Evolutionary conservation across 306 rosid genomes (phyloP), one percentile per base, ranked within the genome.

Genomic region (Astragalus membranaceus): DNA sequence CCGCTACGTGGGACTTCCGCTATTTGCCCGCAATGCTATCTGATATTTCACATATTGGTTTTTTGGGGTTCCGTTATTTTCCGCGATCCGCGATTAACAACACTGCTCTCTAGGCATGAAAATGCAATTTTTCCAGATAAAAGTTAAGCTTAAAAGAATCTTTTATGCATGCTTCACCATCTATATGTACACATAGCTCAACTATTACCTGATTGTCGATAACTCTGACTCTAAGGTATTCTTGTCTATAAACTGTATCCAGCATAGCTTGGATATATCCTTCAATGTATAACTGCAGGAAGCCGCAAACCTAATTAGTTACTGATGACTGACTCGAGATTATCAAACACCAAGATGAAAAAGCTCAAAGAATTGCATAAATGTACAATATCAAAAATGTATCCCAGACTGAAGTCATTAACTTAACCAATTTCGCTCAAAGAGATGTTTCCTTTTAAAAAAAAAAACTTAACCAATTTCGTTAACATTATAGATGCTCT

Each of bases 251-350:
- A 74, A 88, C 64, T 32, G 97, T 77, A 75, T 94, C 97, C 91
- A 90, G 82, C 98, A 90, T 90, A 64, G 97, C 98, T 87, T 94
- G 97, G 75, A 94, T 84, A 84, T 94, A 94, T 70, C 98, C 98
- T 90, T 94, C 98, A 78, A 94, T 84, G 61, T 90, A 94, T 60
- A 90, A 78, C 98, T 94, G 96, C 85, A 87, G 69, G 65, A 66
- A 61, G 49, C 36, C 67, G 80, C 79, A 81, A 35, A 72, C 74
- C 41, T 30, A 74, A 64, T 86, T 32, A 80, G 67, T 58, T 47
- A 55, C 52, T 30, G 17, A 23, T 0, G 8, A 30, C 11, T 46
- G 60, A 46, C 36, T 64, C 32, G 20, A 47, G 50, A 70, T 78
- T 61, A 42, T 32, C 26, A 70, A 60, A 48, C 53, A 60, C 39